A percentile compares a stretch with the other conserved stretches of the same genome.
phyloP scores from a whole-genome alignment of 2,329 filamentous ascomycete species.

The Trichoderma endophyticum region DNA sequence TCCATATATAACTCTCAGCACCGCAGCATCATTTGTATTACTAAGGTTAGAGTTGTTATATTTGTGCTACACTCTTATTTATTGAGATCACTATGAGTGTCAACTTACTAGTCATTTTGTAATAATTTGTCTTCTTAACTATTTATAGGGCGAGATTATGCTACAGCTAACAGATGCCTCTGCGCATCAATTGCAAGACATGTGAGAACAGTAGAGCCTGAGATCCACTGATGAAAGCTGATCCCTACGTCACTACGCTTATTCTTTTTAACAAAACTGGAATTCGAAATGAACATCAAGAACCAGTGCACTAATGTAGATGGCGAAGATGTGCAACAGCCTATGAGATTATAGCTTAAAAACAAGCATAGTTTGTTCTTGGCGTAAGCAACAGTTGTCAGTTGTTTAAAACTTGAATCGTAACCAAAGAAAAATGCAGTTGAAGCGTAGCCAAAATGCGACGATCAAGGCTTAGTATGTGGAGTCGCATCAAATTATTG shows the following conservation, averaged over 20 bases:
- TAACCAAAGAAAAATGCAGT: neutral
- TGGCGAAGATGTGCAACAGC: neutral
- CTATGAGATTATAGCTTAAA: neutral
- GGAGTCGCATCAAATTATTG: neutral
- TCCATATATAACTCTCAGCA: too few relatives aligned
- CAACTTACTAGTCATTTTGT: too few relatives aligned
- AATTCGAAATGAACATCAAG: neutral
- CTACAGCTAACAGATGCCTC: too few relatives aligned
- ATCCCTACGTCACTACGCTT: neutral
- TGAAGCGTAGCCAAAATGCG: neutral
- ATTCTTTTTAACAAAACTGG: neutral
- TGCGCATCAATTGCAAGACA: too few relatives aligned
- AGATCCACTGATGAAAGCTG: neutral
- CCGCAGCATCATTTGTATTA: too few relatives aligned
- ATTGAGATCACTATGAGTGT: too few relatives aligned
- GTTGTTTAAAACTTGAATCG: neutral
- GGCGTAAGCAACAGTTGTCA: neutral
- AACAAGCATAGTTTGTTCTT: neutral
- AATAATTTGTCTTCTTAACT: too few relatives aligned
- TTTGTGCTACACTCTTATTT: too few relatives aligned
- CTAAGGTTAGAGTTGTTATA: too few relatives aligned
- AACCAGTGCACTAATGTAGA: neutral
- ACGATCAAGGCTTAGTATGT: neutral
- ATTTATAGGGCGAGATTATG: too few relatives aligned
- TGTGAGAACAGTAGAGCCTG: neutral